Conservation (phyloP, 2,329 filamentous ascomycete species). For the Annulohypoxylon truncatum region DNA sequence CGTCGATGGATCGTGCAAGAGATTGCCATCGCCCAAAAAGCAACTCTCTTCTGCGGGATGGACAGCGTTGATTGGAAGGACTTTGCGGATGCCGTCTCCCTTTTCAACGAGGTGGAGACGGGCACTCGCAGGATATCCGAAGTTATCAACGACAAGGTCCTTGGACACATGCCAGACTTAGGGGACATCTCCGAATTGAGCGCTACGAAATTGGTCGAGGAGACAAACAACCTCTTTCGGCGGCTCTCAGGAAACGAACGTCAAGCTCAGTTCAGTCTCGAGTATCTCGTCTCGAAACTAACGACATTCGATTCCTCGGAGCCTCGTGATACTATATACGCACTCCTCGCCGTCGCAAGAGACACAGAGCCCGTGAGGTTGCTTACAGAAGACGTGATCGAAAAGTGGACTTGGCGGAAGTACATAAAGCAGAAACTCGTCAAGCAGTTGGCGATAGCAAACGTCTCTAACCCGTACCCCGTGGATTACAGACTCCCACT, state of each 20-base stretch:
- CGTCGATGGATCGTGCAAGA: constrained; percentile 59
- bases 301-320: constrained; percentile 27
- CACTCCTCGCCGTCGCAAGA: constrained; percentile 32
- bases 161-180: constrained; percentile 29
- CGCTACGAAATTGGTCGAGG: constrained; percentile 30
- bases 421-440: constrained; percentile 14
- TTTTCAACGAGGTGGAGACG: constrained; percentile 55
- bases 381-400: neutral
- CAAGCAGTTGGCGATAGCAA: constrained; percentile 8
- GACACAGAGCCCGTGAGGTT: constrained; percentile 11
- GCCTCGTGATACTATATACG: constrained; percentile 33
- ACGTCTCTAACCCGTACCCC: constrained; percentile 20
- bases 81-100: constrained; percentile 53
- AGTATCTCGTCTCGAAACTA: constrained; percentile 32
- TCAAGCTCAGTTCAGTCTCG: constrained; percentile 23
- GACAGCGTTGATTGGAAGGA: constrained; percentile 52
- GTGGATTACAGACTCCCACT: constrained; percentile 26
- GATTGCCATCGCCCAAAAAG: constrained; percentile 51
- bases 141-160: constrained; percentile 26
- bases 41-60: constrained; percentile 53
- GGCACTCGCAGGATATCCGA: constrained; percentile 47
- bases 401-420: constrained; percentile 3
- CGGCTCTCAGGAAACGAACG: constrained; percentile 12
- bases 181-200: constrained; percentile 27
- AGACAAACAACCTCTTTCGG: constrained; percentile 31